Conservation (phyloP, 2,329 filamentous ascomycete genomes). For the Ascochyta lentis region DNA sequence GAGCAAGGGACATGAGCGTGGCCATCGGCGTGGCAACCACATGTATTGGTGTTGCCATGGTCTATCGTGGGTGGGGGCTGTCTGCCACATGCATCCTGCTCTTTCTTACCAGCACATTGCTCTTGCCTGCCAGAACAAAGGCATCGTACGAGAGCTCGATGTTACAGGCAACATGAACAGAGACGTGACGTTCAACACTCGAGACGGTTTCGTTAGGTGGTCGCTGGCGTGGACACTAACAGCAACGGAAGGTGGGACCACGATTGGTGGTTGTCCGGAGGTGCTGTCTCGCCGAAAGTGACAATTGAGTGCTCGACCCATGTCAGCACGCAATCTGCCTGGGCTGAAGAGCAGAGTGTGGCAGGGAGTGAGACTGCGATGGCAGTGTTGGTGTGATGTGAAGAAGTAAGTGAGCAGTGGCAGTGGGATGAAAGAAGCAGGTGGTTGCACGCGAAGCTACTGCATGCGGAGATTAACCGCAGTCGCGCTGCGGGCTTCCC, state of each 20-base stretch:
- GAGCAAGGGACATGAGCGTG: slow-evolving; percentile 3
- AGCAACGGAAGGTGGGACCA: slow-evolving; percentile 13
- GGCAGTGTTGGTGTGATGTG: not conserved
- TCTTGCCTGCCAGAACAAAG: not conserved
- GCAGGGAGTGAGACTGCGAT: slow-evolving; percentile 3
- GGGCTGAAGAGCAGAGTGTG: not conserved
- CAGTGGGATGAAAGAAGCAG: slow-evolving; percentile 30
- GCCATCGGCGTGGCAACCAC: slow-evolving; percentile 12
- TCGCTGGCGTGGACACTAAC: slow-evolving; percentile 10
- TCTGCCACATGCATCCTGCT: slow-evolving; percentile 4
- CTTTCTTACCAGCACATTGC: not conserved
- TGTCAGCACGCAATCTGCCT: not conserved
- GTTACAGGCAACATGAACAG: not conserved
- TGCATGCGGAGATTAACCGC: slow-evolving; percentile 18
- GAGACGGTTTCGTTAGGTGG: slow-evolving; percentile 7
- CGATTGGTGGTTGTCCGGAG: not conserved
- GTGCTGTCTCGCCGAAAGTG: slow-evolving; percentile 2
- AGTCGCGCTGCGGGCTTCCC: slow-evolving; percentile 8
- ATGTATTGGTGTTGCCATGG: slow-evolving; percentile 11
- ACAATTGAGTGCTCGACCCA: not conserved
- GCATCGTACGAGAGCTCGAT: not conserved
- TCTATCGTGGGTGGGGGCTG: not conserved
- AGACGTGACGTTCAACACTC: not conserved
- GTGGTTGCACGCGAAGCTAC: slow-evolving; percentile 23
- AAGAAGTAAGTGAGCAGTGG: slow-evolving; percentile 16